A percentile compares a stretch with the other conserved stretches of the same genome.
phyloP scores from a whole-genome alignment of 257 asterid species.

The Nicotiana benthamiana region DNA sequence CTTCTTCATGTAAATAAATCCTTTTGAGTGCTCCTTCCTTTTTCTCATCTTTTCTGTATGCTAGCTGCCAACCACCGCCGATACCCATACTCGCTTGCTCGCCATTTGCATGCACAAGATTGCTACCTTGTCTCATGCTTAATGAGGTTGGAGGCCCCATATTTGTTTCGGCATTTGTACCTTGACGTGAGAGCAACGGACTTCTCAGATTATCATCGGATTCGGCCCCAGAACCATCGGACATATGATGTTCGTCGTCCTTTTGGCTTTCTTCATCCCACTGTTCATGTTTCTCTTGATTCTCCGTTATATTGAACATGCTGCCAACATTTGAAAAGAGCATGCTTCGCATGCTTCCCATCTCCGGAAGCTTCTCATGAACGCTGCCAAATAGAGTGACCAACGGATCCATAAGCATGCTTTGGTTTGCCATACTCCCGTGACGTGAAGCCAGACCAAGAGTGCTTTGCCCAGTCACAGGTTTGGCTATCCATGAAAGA shows the following conservation, averaged over 20 bases:
- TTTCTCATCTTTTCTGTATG: slow-evolving; percentile 71
- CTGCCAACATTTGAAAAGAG: slow-evolving; percentile 70
- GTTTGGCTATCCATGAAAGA: slow-evolving; percentile 91
- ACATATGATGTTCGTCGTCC: slow-evolving; percentile 30
- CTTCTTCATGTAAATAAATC: slow-evolving; percentile 81
- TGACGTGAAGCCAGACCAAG: slow-evolving; percentile 66
- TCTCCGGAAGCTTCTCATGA: slow-evolving; percentile 69
- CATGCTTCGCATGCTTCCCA: slow-evolving; percentile 86
- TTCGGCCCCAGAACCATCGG: slow-evolving; percentile 50
- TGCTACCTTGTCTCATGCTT: slow-evolving; percentile 21
- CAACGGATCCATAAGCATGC: slow-evolving; percentile 58
- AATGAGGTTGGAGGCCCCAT: slow-evolving; percentile 15
- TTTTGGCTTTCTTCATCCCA: slow-evolving; percentile 82
- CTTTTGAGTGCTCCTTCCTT: slow-evolving; percentile 58
- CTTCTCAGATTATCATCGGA: slow-evolving; percentile 72
- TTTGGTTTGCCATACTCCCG: slow-evolving; percentile 65
- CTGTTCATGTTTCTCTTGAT: slow-evolving; percentile 34
- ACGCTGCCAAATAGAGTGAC: slow-evolving; percentile 90
- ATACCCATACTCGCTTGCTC: slow-evolving; percentile 69
- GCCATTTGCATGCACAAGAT: slow-evolving; percentile 10
- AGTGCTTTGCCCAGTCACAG: slow-evolving; percentile 64
- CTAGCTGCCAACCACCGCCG: slow-evolving; percentile 97
- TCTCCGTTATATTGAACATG: slow-evolving; percentile 63
- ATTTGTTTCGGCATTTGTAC: slow-evolving; percentile 43
- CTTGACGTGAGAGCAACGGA: slow-evolving; percentile 66